phyloP scores from a whole-genome alignment of 805 yeast species.

The Cephaloascus fragrans region DNA sequence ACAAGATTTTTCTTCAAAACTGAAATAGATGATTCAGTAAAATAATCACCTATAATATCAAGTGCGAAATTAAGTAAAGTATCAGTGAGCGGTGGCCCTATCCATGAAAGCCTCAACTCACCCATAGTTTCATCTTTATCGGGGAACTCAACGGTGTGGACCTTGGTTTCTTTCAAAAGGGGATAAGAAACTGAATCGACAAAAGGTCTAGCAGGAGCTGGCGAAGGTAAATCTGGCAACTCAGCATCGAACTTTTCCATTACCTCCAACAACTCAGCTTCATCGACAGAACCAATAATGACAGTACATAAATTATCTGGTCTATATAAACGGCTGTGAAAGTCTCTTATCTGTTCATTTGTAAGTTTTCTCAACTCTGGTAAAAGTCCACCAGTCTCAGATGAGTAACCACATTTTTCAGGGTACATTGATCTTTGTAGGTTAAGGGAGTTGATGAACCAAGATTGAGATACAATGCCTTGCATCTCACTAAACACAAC shows the following conservation, averaged over 20 bases:
- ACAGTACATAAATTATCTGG: slow-evolving; percentile 80
- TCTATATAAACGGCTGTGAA: slow-evolving; percentile 63
- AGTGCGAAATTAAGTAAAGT: slow-evolving; percentile 53
- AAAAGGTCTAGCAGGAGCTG: slow-evolving; percentile 57
- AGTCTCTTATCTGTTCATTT: slow-evolving; percentile 64
- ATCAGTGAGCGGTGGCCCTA: slow-evolving; percentile 61
- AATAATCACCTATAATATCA: slow-evolving; percentile 60
- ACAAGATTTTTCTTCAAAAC: slow-evolving; percentile 62
- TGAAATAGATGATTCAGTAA: slow-evolving; percentile 72
- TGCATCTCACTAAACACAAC: slow-evolving; percentile 98
- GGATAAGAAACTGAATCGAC: slow-evolving; percentile 51
- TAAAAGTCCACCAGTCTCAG: slow-evolving; percentile 91
- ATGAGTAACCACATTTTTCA: slow-evolving; percentile 67
- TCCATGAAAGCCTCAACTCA: slow-evolving; percentile 65
- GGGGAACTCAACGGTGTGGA: slow-evolving; percentile 64
- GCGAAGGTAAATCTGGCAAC: slow-evolving; percentile 32
- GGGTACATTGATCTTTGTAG: slow-evolving; percentile 48
- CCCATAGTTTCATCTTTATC: slow-evolving; percentile 84
- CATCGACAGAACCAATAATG: slow-evolving; percentile 79
- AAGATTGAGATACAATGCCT: slow-evolving; percentile 73
- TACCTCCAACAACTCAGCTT: slow-evolving; percentile 51
- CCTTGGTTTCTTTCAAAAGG: slow-evolving; percentile 25
- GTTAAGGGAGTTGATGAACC: slow-evolving; percentile 53
- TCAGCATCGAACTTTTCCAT: slow-evolving; percentile 54
- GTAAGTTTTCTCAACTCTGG: slow-evolving; percentile 64